Evolutionary conservation across 345 rosid species (phyloP).

Genomic region (Raphanus sativus): DNA sequence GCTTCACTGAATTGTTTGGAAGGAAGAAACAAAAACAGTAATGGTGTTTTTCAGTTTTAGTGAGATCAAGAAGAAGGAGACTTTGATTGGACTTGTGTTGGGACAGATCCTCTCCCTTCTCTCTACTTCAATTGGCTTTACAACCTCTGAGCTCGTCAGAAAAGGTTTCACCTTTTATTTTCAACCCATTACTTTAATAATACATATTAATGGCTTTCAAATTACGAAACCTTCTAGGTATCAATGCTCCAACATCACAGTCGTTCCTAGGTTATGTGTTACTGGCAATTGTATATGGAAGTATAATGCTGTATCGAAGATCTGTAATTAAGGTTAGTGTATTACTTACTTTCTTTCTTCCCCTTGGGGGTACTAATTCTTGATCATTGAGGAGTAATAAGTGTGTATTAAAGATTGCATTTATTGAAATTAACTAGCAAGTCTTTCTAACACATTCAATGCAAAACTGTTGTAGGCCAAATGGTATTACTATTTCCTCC

Average conservation of each 20-base stretch:
- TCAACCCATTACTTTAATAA: neutral
- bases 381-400: no score
- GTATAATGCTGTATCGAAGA: conserved; percentile 46
- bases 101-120: neutral
- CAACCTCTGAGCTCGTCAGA: conserved; percentile 60
- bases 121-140: conserved; percentile 49
- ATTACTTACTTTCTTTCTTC: no score
- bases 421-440: no score
- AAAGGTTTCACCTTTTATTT: conserved; percentile 43
- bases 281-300: conserved; percentile 56
- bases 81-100: neutral
- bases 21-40: neutral
- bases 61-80: neutral
- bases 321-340: conserved; percentile 48
- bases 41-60: neutral
- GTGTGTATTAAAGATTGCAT: no score
- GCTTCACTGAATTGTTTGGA: neutral
- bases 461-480: neutral
- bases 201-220: neutral
- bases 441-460: neutral
- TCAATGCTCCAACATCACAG: conserved; percentile 65
- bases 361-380: no score
- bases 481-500: neutral
- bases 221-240: conserved; percentile 37
- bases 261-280: conserved; percentile 51